Base-by-base conservation (phyloP, 345 rosid genomes). In the Durio zibethinus region DNA sequence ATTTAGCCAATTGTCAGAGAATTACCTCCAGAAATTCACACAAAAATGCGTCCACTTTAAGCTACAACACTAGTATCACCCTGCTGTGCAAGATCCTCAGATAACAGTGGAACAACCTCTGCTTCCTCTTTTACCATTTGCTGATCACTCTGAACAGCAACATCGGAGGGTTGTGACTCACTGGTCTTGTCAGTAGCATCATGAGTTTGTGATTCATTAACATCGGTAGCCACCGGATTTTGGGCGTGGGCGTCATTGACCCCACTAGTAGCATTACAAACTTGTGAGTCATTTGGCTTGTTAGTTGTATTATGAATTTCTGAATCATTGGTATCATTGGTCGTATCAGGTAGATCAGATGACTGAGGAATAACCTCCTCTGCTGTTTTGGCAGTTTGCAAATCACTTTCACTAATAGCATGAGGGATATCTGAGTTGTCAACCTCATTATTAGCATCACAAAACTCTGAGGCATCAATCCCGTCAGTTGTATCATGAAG, bases 391-490 rank as follows among this genome's bases (percentile, higher is more conserved):
- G 48, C 76, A 10, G 21, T 76, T 85, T 80, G 82, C 20, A 59
- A 72, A 59, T 78, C 82, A 75, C 27, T 68, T 20, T 60, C 72
- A 7, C 70, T 76, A 72, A 56, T 76, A 23, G 74, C 60, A 69
- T 73, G 42, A 65, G 79, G 29, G 21, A 77, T 75, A 78, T 54
- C 80, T 42, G 72, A 78, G 57, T 29, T 68, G 64, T 73, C 56
- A 79, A 73, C 82, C 62, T 56, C 84, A 77, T 80, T 78, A 29
- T 40, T 40, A 48, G 78, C 77, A 76, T 78, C 87, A 27, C 81
- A 84, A 52, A 89, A 85, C 79, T 83, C 83, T 40, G 89, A 76
- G 65, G 85, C 86, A 79, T 87, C 88, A 38, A 80, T 85, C 42
- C 75, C 72, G 40, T 78, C 81, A 43, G 62, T 47, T 25, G 76